These are phyloP conservation scores for Arabidopsis hybrid DNA, from an alignment of 441 rosid species.

Conservation along the genomic window DNA sequence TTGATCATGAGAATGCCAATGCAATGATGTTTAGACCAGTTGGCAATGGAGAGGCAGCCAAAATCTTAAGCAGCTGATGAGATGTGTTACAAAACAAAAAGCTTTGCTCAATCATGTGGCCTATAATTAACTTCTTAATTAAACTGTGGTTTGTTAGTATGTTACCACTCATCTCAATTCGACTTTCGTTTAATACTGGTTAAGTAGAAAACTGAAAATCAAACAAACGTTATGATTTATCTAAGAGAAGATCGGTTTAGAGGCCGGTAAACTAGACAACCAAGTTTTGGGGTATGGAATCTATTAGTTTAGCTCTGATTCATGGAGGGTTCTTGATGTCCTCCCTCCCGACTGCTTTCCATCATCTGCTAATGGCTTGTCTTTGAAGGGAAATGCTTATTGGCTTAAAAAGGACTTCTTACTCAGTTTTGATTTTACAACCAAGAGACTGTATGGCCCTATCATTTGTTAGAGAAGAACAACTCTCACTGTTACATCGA, in stretches of 20 bases:
- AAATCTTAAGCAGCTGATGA: not conserved
- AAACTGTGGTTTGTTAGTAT: not conserved
- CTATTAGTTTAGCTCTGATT: not conserved
- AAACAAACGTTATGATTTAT: not conserved
- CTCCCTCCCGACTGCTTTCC: too few species aligned
- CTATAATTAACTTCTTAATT: not conserved
- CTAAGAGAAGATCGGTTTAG: too few species aligned
- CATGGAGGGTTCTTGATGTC: too few species aligned
- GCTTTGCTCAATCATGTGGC: not conserved
- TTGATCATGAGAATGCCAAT: too few species aligned
- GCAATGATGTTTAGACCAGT: not conserved
- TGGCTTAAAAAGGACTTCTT: not conserved
- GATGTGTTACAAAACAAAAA: not conserved
- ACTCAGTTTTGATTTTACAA: not conserved
- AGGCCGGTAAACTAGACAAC: too few species aligned
- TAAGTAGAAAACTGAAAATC: not conserved
- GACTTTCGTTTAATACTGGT: not conserved
- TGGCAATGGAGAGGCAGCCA: not conserved
- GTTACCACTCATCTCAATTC: not conserved
- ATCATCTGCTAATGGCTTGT: too few species aligned
- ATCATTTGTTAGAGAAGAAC: not conserved
- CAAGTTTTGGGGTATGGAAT: too few species aligned
- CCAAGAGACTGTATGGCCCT: not conserved
- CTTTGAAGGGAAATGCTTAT: too few species aligned
- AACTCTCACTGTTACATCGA: not conserved